phyloP scores from a whole-genome alignment of 495 filamentous ascomycete species.

The Tuber microsphaerosporum region DNA sequence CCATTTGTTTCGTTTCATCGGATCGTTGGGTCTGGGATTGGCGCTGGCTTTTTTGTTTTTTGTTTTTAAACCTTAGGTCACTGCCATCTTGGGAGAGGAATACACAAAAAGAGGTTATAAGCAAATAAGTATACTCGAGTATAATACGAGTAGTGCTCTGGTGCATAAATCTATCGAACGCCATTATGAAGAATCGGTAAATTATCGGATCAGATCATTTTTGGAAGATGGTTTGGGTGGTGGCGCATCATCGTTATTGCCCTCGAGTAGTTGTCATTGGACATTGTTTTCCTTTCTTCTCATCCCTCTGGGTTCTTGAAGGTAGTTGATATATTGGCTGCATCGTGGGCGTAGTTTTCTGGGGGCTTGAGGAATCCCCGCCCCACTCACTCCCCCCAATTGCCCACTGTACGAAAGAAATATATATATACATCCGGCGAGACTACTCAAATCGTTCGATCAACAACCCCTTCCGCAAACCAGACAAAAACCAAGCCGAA shows the following conservation, averaged over 20 bases:
- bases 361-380: not conserved
- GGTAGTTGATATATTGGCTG: not conserved
- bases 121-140: not conserved
- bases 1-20: not conserved
- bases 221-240: not conserved
- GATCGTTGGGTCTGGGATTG: not conserved
- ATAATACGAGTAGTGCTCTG: too few relatives aligned
- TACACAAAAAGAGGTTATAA: not conserved
- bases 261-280: not conserved
- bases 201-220: not conserved
- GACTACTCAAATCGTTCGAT: not conserved
- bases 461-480: not conserved
- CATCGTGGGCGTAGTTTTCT: not conserved
- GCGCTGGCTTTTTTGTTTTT: not conserved
- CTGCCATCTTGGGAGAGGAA: not conserved
- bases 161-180: not conserved
- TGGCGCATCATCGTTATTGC: not conserved
- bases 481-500: not conserved
- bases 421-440: not conserved
- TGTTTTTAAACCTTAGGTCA: not conserved
- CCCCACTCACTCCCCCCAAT: not conserved
- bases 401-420: too few relatives aligned
- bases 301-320: not conserved
- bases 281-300: not conserved
- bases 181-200: not conserved